Evolutionary conservation across 805 yeast species (phyloP).

Genomic region (Sugiyamaella boreocaroliniensis): DNA sequence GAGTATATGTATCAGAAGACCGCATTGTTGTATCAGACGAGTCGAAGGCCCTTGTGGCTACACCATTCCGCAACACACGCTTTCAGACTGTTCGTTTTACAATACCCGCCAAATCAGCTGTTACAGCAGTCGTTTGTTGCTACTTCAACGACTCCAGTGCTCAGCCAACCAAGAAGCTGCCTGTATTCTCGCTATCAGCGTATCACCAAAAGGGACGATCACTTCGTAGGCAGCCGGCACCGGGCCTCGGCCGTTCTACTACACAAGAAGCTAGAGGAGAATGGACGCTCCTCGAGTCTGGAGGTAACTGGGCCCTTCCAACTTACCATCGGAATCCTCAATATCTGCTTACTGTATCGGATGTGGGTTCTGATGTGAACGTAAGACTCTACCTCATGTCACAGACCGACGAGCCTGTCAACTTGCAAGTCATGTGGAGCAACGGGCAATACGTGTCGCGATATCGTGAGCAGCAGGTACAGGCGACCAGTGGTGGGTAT

Average conservation of each 20-base stretch:
- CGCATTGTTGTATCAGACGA: constrained; percentile 12
- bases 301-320: constrained; percentile 49
- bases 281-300: constrained; percentile 43
- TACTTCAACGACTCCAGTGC: constrained; percentile 3
- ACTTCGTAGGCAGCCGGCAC: constrained; percentile 23
- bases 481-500: constrained; percentile 33
- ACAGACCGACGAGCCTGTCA: constrained; percentile 29
- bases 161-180: neutral
- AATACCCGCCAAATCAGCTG: constrained; percentile 20
- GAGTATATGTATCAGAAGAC: constrained; percentile 5
- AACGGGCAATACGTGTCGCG: constrained; percentile 23
- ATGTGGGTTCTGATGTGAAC: neutral
- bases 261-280: constrained; percentile 29
- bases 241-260: constrained; percentile 19
- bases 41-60: constrained; percentile 13
- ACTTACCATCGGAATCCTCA: constrained; percentile 53
- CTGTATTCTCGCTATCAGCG: constrained; percentile 3
- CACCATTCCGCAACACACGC: constrained; percentile 28
- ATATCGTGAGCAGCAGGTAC: constrained; percentile 31
- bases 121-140: constrained; percentile 19
- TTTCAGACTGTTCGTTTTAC: constrained; percentile 26
- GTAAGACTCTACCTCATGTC: constrained; percentile 24
- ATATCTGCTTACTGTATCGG: constrained; percentile 30
- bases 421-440: constrained; percentile 40
- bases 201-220: constrained; percentile 21